phyloP scores from a whole-genome alignment of 2,329 filamentous ascomycete genomes.

The Pleoardoris graminearum region DNA sequence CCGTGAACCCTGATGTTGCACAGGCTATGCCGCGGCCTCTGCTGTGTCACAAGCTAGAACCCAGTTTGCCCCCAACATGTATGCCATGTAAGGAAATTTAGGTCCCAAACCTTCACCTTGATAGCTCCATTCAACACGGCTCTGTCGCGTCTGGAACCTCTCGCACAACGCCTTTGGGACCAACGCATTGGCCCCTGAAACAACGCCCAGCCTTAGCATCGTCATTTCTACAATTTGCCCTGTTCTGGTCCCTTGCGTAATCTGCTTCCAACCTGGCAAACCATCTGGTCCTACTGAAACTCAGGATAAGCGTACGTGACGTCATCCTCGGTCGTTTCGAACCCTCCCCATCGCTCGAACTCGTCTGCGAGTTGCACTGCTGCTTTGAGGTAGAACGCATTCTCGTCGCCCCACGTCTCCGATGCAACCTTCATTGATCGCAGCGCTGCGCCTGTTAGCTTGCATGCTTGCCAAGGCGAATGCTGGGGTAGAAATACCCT shows the following conservation, averaged over 20 bases:
- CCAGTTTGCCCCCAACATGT: too few relatives aligned
- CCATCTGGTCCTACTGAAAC: constrained; percentile 9
- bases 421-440: constrained; percentile 75
- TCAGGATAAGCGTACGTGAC: constrained; percentile 30
- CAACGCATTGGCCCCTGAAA: not conserved
- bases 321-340: constrained; percentile 38
- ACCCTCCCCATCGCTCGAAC: constrained; percentile 69
- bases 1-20: too few relatives aligned
- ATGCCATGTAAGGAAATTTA: too few relatives aligned
- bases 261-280: too few relatives aligned
- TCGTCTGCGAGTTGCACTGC: constrained; percentile 74
- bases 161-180: not conserved
- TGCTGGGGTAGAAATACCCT: constrained; percentile 57
- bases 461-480: constrained; percentile 57
- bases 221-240: constrained; percentile 11
- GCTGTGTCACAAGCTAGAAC: constrained; percentile 4
- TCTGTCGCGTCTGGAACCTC: not conserved
- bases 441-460: constrained; percentile 55
- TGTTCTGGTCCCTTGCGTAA: not conserved
- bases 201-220: constrained; percentile 5
- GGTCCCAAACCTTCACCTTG: too few relatives aligned
- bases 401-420: constrained; percentile 72
- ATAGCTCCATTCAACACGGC: too few relatives aligned
- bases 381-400: constrained; percentile 66
- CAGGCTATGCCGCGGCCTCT: not conserved